phyloP scores from a whole-genome alignment of 2,329 filamentous ascomycete genomes.

The Cercospora zeae-maydis region DNA sequence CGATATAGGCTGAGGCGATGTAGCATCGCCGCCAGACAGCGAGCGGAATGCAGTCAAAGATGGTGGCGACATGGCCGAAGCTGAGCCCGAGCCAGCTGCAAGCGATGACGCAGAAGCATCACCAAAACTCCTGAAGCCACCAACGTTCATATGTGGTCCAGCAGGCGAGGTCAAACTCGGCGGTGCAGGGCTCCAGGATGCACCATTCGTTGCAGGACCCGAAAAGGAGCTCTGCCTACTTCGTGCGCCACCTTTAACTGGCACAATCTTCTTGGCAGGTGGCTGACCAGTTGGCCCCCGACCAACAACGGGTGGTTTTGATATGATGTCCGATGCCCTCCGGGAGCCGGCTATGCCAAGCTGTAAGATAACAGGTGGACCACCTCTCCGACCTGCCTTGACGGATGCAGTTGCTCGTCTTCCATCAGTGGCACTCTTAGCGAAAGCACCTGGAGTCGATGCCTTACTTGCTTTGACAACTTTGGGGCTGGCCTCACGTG shows the following conservation, averaged over 20 bases:
- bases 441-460: constrained; percentile 19
- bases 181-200: constrained; percentile 13
- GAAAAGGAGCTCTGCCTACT: constrained; percentile 9
- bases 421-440: constrained; percentile 6
- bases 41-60: constrained; percentile 5
- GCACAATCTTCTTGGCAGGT: constrained; percentile 14
- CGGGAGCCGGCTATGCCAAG: constrained; percentile 18
- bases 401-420: constrained; percentile 6
- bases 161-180: constrained; percentile 20
- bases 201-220: constrained; percentile 8
- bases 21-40: constrained; percentile 1
- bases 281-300: constrained; percentile 8
- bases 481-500: constrained; percentile 29
- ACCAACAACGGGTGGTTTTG: constrained; percentile 17
- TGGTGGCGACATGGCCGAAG: constrained; percentile 2
- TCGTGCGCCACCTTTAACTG: constrained; percentile 8
- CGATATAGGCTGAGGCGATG: background rate
- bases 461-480: constrained; percentile 25
- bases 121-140: constrained; percentile 29
- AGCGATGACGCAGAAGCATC: background rate
- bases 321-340: constrained; percentile 23
- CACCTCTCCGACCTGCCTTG: constrained; percentile 13
- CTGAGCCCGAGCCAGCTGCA: background rate
- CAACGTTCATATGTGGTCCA: constrained; percentile 25
- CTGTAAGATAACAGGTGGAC: constrained; percentile 11